Base-by-base conservation (phyloP, 1,284 basidiomycete genomes). In the Fistulinella cinereoalba region DNA sequence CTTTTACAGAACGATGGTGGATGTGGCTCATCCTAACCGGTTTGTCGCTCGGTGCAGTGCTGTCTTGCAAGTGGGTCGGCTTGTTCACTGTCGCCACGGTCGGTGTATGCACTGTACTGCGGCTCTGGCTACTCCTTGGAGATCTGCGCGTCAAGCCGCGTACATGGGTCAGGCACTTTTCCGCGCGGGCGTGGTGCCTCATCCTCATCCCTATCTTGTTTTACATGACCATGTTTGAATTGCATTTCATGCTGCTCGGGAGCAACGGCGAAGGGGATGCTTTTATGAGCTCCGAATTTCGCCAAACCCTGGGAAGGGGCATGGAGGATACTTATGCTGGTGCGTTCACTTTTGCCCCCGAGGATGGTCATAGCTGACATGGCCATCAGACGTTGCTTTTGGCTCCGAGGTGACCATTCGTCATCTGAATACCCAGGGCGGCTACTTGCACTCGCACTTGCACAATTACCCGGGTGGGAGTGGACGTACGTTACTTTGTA, bases 281-380 rank as follows among this genome's bases (percentile, higher is more conserved):
- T 1, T 99, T 99, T 71, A 99, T 99, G 97, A 95, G 89, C 72
- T 92, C 93, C 12, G 92, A 94, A 60, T 99, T 99, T 72, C 95
- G 97, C 69, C 95, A 98, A 64, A 97, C 95, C 0, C 76, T 99
- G 8, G 76, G 85, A n/a, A 85, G 87, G 47, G 80, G 84, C 15
- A 97, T 98, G 95, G 74, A 76, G 8, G 92, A 99, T 67, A 99
- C 96, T 0, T 96, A 74, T 66, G 90, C 92, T 18, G 86, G 88
- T 88, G 47, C 53, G 81, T 67, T 36, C 4, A 15, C 19, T n/a
- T 16, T 21, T 34, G 36, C 11, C 22, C 34, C 31, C 32, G 7
- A 13, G 48, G 18, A 47, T 21, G 33, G 29, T 46, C 34, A 41
- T n/a, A 41, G 38, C 43, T 52, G 47, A 49, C 38, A 9, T 19